Base-by-base conservation (phyloP, 2,329 filamentous ascomycete species). In the Pleurostoma richardsiae region DNA sequence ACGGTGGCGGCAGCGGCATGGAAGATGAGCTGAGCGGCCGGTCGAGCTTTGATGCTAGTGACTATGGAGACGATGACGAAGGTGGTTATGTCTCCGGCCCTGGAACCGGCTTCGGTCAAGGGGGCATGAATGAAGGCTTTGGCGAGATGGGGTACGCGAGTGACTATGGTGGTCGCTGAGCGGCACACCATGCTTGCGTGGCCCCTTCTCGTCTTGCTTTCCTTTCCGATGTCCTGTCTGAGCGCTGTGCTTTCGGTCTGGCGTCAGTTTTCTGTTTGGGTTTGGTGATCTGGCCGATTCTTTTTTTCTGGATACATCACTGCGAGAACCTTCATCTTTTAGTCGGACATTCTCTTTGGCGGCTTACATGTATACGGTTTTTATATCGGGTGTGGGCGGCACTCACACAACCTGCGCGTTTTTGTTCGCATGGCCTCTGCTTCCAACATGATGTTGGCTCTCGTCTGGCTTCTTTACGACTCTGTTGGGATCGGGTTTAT, bases 41-140 rank as follows among this genome's bases (percentile, higher is more conserved):
- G 44, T 90, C 86, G 53, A 90, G 86, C 53, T 94, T 92, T 57
- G 90, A 95, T 59, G 85, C 83, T 1, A 88, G 85, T 48, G 88
- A 91, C 59, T 87, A 85, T 52, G 86, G 86, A 48, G 85, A 87
- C 41, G 84, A 80, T 10, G 86, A 90, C 45, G 82, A 90, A 49
- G 76, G 77, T 44, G 83, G 86, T 26, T 85, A 85, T 54, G 74
- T 85, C 38, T 83, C 79, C 47, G 78, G 78, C 1, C 79, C 82
- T 2, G 81, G 80, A 30, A 81, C 76, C 4, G 78, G 77, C 0
- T 82, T 74, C 48, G 77, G 77, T 8, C 75, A 77, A n/a, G 76
- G 76, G 2, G 72, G 76, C 6, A 71, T 81, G 70, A 64, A 64
- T 29, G 77, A 80, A 54, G 73, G 71, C 48, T 82, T 74, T 57